A percentile compares a stretch with the other conserved stretches of the same genome.
Evolutionary conservation across 1,139 yeast species (phyloP).

Genomic region (Hyphopichia buzzinii): DNA sequence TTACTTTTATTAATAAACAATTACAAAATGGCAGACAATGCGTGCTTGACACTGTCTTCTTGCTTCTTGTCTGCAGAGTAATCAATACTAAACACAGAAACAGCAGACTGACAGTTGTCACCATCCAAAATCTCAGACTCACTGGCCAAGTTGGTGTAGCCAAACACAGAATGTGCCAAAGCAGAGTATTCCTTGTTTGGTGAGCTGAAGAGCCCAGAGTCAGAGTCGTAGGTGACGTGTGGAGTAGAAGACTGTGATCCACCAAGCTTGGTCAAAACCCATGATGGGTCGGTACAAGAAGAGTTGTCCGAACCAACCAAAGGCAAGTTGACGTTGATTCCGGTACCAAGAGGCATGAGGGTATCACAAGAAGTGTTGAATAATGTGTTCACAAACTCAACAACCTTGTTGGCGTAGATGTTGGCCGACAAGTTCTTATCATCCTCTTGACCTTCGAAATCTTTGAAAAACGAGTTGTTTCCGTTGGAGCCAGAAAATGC

Average conservation of each 20-base stretch:
- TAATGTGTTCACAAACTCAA: slow-evolving; percentile 30
- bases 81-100: slow-evolving; percentile 41
- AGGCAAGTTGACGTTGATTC: slow-evolving; percentile 44
- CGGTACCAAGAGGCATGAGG: slow-evolving; percentile 40
- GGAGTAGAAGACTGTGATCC: slow-evolving; percentile 31
- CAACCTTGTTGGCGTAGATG: slow-evolving; percentile 32
- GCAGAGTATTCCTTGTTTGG: slow-evolving; percentile 10
- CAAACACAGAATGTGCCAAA: slow-evolving; percentile 10
- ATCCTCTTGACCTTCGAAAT: slow-evolving; percentile 23
- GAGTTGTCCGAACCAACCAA: slow-evolving; percentile 34
- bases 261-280: slow-evolving; percentile 35
- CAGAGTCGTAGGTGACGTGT: slow-evolving; percentile 31
- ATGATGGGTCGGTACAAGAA: slow-evolving; percentile 32
- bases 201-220: slow-evolving; percentile 20
- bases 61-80: slow-evolving; percentile 33
- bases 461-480: slow-evolving; percentile 44
- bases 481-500: slow-evolving; percentile 46
- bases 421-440: slow-evolving; percentile 33
- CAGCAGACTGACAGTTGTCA: slow-evolving; percentile 30
- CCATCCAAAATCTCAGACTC: slow-evolving; percentile 24
- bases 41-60: background rate
- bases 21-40: slow-evolving; percentile 4
- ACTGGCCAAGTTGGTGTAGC: slow-evolving; percentile 37
- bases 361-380: slow-evolving; percentile 30
- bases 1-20: slow-evolving; percentile 1